These are phyloP conservation scores for Microcyclosporella mali DNA, from an alignment of 2,329 filamentous ascomycete species.

Conservation along the genomic window DNA sequence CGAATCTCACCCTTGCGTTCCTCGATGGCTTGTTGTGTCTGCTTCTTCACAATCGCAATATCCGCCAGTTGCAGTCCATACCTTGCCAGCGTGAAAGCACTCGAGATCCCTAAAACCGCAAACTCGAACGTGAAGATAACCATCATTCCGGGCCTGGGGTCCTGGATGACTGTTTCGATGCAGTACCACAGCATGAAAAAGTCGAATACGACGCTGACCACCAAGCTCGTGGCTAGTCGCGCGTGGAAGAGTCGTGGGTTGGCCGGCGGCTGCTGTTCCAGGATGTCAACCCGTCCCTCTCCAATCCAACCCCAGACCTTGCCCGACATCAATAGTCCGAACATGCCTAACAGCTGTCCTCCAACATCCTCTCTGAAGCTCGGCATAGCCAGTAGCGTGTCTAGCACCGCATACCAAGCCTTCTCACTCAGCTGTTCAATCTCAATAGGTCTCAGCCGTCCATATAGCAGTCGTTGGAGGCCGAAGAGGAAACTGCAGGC, in stretches of 20 bases:
- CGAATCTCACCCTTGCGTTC: constrained; percentile 64
- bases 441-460: constrained; percentile 83
- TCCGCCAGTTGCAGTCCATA: constrained; percentile 77
- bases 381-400: constrained; percentile 96
- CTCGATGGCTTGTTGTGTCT: constrained; percentile 63
- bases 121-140: constrained; percentile 99
- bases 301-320: constrained; percentile 99
- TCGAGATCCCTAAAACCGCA: constrained; percentile 74
- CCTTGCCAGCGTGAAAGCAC: constrained; percentile 68
- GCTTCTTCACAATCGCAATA: constrained; percentile 64
- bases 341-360: constrained; percentile 93
- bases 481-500: constrained; percentile 77
- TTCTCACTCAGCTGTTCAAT: constrained; percentile 96
- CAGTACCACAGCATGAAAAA: constrained; percentile 73
- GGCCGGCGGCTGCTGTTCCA: constrained; percentile 89
- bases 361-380: constrained; percentile 95
- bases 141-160: constrained; percentile 97
- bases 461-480: constrained; percentile 85
- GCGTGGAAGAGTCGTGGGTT: constrained; percentile 85
- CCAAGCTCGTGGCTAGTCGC: constrained; percentile 69
- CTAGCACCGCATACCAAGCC: constrained; percentile 95
- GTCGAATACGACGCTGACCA: constrained; percentile 75
- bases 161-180: constrained; percentile 72
- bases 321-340: constrained; percentile 81
- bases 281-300: constrained; percentile 84